A percentile compares a stretch with the other conserved stretches of the same genome.
These are phyloP conservation scores for Cupressus sempervirens DNA, from an alignment of 75 land plant species.

Conservation along the genomic window DNA sequence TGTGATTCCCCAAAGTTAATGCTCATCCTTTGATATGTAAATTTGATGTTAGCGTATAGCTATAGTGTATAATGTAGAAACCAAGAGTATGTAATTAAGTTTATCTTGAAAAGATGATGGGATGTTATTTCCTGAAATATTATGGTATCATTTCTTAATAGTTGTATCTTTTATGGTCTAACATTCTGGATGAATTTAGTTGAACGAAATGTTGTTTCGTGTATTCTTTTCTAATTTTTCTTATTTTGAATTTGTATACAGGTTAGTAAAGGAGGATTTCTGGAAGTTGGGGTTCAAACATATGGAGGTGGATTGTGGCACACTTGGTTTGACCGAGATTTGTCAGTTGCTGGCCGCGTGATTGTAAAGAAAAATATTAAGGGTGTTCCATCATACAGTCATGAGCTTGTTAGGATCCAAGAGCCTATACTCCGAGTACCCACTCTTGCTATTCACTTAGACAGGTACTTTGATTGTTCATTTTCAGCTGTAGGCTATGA, in stretches of 20 bases:
- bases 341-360: slow-evolving; percentile 87
- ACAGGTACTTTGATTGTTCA: slow-evolving; percentile 43
- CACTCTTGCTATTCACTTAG: slow-evolving; percentile 91
- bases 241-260: slow-evolving; percentile 17
- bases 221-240: not conserved
- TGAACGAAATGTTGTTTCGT: not conserved
- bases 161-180: not conserved
- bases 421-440: slow-evolving; percentile 91
- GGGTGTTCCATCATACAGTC: slow-evolving; percentile 50
- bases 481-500: not conserved
- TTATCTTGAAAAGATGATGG: not conserved
- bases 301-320: slow-evolving; percentile 99
- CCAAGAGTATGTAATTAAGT: not conserved
- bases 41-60: not conserved
- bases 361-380: slow-evolving; percentile 53
- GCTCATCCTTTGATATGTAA: not conserved
- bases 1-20: not conserved
- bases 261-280: slow-evolving; percentile 85
- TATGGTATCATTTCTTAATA: not conserved
- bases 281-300: slow-evolving; percentile 91
- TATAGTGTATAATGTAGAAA: not conserved
- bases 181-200: not conserved
- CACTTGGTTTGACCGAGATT: slow-evolving; percentile 99
- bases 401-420: slow-evolving; percentile 75
- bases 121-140: not conserved